Evolutionary conservation across 257 asterid species (phyloP), one percentile per base, ranked within the genome.

Genomic region (Nicotiana tabacum): DNA sequence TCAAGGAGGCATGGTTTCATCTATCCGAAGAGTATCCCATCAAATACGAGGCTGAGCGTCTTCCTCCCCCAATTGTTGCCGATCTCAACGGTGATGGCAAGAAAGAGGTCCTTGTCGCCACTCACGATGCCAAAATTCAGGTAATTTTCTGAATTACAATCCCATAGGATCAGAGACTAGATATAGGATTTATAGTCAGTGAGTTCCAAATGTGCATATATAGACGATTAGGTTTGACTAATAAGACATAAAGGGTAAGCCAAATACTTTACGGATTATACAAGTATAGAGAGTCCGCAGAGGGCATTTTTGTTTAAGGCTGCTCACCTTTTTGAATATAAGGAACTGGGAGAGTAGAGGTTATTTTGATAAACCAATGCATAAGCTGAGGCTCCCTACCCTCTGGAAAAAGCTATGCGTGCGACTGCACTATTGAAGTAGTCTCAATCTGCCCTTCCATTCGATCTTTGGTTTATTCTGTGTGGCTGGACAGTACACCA

Each of bases 1-100:
- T 94, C 91, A 93, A 88, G 83, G 99, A 96, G 90, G 97, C 98
- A 69, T 96, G 98, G 99, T 91, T 83, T 83, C 98, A 96, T 88
- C 90, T 93, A 57, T 90, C 92, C 55, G 98, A 96, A 80, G 99
- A 96, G 80, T 91, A 94, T 83, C 98, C 99, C 32, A 94, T 96
- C 55, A 92, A 92, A 87, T 94, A 93, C 87, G 97, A 93, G 88
- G 97, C 91, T 4, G 98, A 96, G 60, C 98, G 98, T 53, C 97
- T 94, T 77, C 98, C 99, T 11, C 98, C 97, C 80, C 99, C 98
- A 1, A 83, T 96, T 58, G 97, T 96, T 16, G 89, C 98, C 64
- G 99, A 96, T 93, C 95, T 96, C 82, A 96, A 96, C 83, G 99
- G 99, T 43, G 99, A 96, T 78, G 98, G 99, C 35, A 92, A 90